Percentiles rank a stretch among this genome's conserved stretches.
Conservation (phyloP, 176 grass and related monocot genomes). For the Zea luxurians region DNA sequence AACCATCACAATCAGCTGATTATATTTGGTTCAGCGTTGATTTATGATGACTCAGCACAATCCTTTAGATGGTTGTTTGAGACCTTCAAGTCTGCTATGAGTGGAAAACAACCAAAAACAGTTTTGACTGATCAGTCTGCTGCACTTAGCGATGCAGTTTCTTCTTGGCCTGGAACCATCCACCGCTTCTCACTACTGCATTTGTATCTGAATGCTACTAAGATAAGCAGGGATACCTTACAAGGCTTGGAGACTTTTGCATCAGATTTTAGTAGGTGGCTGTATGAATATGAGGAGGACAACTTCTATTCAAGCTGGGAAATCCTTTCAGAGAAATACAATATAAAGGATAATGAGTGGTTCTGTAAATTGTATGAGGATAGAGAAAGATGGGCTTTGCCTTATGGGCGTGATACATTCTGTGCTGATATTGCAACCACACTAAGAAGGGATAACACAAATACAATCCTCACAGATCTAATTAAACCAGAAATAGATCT, state of each 20-base stretch:
- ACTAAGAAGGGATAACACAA: conserved; percentile 59
- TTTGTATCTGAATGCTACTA: conserved; percentile 62
- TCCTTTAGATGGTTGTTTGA: conserved; percentile 83
- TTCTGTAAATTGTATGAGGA: conserved; percentile 63
- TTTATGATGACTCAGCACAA: conserved; percentile 68
- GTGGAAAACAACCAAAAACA: conserved; percentile 79
- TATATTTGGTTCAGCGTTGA: conserved; percentile 68
- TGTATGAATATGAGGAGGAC: conserved; percentile 63
- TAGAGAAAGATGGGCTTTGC: conserved; percentile 77
- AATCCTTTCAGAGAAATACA: conserved; percentile 65
- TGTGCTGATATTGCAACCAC: conserved; percentile 62
- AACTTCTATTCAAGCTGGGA: conserved; percentile 65
- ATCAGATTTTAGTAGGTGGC: conserved; percentile 59
- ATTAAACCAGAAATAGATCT: conserved; percentile 64
- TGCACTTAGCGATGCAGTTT: conserved; percentile 52
- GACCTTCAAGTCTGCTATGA: conserved; percentile 74
- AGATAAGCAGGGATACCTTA: conserved; percentile 52
- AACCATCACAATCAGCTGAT: conserved; percentile 82
- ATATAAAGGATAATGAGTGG: conserved; percentile 81
- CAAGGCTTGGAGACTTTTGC: conserved; percentile 58
- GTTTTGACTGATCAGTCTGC: conserved; percentile 61
- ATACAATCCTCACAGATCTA: conserved; percentile 52
- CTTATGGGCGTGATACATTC: conserved; percentile 62
- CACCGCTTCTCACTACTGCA: conserved; percentile 65
- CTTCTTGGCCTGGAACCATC: conserved; percentile 59